Evolutionary conservation across 2,329 filamentous ascomycete species (phyloP).

Genomic region (Colletotrichum cuscutae): DNA sequence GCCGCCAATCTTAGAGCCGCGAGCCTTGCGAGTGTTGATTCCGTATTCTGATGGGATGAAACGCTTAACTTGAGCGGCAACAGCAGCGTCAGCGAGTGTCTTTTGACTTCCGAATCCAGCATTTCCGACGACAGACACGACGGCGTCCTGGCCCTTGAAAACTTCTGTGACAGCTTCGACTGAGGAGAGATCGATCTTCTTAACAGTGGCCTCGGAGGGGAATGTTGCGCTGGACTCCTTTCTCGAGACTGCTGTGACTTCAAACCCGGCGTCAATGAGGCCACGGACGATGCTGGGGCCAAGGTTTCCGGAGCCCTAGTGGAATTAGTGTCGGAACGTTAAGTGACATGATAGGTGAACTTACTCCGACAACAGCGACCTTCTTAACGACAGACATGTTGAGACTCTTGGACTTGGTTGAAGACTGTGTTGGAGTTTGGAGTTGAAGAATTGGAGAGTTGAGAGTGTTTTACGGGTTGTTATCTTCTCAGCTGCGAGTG

Average conservation of each 20-base stretch:
- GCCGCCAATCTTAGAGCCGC: slow-evolving; percentile 39
- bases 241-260: slow-evolving; percentile 62
- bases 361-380: slow-evolving; percentile 49
- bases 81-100: slow-evolving; percentile 63
- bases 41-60: slow-evolving; percentile 68
- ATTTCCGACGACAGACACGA: slow-evolving; percentile 61
- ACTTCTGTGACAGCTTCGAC: slow-evolving; percentile 55
- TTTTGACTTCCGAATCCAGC: slow-evolving; percentile 55
- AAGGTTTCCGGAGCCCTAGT: slow-evolving; percentile 46
- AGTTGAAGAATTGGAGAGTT: too few species aligned
- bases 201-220: slow-evolving; percentile 51
- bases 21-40: slow-evolving; percentile 42
- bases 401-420: slow-evolving; percentile 3
- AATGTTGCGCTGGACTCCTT: slow-evolving; percentile 49
- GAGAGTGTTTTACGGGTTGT: neutral
- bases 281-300: slow-evolving; percentile 43
- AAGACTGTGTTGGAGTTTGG: too few species aligned
- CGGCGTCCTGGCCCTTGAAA: slow-evolving; percentile 65
- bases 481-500: neutral
- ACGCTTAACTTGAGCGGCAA: slow-evolving; percentile 64
- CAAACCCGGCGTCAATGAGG: slow-evolving; percentile 52
- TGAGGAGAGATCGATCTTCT: slow-evolving; percentile 57
- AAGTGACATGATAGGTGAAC: slow-evolving; percentile 6
- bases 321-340: neutral
- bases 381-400: slow-evolving; percentile 44